phyloP scores from a whole-genome alignment of 169 alveolate genomes.

The Plasmodium billcollinsi region DNA sequence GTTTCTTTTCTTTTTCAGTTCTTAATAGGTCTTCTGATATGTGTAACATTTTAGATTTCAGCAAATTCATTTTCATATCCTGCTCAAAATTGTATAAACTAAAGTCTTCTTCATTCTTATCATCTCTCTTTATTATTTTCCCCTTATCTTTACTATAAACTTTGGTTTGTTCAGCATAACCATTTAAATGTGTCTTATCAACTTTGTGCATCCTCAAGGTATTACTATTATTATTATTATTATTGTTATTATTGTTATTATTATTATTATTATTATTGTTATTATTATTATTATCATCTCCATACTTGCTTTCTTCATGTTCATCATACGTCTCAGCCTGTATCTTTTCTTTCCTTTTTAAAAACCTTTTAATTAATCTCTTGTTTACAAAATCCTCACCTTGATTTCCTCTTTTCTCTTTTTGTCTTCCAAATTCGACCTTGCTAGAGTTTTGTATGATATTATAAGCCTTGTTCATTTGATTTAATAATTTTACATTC shows the following conservation, averaged over 20 bases:
- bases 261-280: background rate
- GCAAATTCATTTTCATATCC: constrained; percentile 38
- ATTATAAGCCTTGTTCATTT: constrained; percentile 22
- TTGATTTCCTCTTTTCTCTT: background rate
- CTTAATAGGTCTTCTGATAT: constrained; percentile 37
- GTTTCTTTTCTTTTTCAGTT: constrained; percentile 48
- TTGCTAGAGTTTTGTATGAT: constrained; percentile 22
- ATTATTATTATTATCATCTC: no score
- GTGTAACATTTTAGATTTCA: constrained; percentile 37
- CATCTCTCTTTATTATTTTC: background rate
- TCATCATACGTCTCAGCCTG: background rate
- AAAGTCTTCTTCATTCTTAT: background rate
- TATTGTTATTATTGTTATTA: background rate
- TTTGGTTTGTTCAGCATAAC: no score
- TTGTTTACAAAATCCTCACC: constrained; percentile 46
- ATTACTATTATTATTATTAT: background rate
- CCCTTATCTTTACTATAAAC: no score
- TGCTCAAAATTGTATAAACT: constrained; percentile 16
- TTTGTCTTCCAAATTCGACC: constrained; percentile 17
- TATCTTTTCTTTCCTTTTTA: background rate
- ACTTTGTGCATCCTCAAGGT: background rate
- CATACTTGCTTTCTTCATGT: background rate
- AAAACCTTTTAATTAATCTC: background rate
- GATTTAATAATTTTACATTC: constrained; percentile 23
- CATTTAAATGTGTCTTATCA: no score